Evolutionary conservation across 2,329 filamentous ascomycete genomes (phyloP).

Genomic region (Cladophialophora immunda): DNA sequence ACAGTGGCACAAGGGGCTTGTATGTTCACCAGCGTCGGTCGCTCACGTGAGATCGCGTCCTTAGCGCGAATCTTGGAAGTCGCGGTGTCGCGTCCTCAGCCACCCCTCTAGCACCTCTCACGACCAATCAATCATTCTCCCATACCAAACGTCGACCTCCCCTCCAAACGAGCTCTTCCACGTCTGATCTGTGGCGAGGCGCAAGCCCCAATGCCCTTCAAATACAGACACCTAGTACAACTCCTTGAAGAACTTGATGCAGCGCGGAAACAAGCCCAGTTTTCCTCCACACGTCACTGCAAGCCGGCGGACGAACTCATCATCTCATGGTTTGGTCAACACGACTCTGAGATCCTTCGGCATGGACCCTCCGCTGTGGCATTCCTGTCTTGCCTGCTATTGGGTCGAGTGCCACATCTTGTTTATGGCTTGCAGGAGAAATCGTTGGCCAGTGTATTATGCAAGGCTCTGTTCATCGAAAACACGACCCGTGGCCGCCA

Average conservation of each 20-base stretch:
- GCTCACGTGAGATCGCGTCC: conserved; percentile 1
- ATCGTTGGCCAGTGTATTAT: conserved; percentile 72
- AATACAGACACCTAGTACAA: conserved; percentile 76
- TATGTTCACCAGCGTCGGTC: neutral
- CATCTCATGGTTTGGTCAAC: conserved; percentile 72
- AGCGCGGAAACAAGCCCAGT: conserved; percentile 50
- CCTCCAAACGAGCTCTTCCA: neutral
- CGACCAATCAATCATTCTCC: too few relatives aligned
- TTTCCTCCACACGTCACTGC: conserved; percentile 43
- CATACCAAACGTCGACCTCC: neutral
- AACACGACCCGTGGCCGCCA: conserved; percentile 64
- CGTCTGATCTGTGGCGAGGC: neutral
- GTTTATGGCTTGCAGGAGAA: conserved; percentile 75
- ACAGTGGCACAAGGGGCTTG: neutral
- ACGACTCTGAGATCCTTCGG: conserved; percentile 67
- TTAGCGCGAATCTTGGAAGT: neutral
- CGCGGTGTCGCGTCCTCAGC: neutral
- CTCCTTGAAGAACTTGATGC: conserved; percentile 74
- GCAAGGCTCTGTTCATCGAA: conserved; percentile 71
- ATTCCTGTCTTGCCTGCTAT: conserved; percentile 78
- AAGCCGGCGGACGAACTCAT: conserved; percentile 58
- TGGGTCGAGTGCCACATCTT: conserved; percentile 77
- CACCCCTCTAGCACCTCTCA: neutral
- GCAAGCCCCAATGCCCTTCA: conserved; percentile 51
- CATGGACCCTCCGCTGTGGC: conserved; percentile 67